phyloP scores from a whole-genome alignment of 2,329 filamentous ascomycete species.

The Diaporthe ilicicola region DNA sequence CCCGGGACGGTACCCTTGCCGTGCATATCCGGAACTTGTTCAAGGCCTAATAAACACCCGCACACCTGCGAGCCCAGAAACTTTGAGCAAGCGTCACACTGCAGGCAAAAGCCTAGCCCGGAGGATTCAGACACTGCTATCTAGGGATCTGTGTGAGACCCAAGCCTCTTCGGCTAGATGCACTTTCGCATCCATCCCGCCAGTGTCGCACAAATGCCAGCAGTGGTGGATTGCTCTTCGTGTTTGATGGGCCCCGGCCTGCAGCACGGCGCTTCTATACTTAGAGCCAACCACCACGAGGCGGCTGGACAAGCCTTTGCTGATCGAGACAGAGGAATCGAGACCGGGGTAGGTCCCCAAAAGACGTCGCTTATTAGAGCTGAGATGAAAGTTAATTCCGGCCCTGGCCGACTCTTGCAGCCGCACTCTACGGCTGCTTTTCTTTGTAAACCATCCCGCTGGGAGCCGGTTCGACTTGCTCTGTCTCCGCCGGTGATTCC shows the following conservation, averaged over 20 bases:
- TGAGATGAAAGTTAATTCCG: neutral
- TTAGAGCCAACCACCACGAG: slow-evolving; percentile 2
- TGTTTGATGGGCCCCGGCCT: slow-evolving; percentile 12
- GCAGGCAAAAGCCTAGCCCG: neutral
- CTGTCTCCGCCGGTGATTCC: neutral
- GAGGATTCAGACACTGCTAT: neutral
- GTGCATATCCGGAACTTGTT: slow-evolving; percentile 2
- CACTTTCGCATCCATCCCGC: neutral
- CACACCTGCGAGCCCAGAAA: neutral
- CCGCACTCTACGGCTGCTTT: neutral
- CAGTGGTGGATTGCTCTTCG: neutral
- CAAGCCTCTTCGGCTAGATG: neutral
- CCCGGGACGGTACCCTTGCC: slow-evolving; percentile 3
- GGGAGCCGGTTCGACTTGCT: neutral
- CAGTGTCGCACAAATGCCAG: neutral
- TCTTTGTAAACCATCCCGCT: neutral
- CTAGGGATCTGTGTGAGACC: neutral
- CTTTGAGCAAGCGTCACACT: neutral
- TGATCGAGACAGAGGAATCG: neutral
- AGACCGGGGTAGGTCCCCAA: neutral
- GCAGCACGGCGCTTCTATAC: slow-evolving; percentile 16
- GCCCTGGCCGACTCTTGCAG: neutral
- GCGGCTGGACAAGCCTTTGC: slow-evolving; percentile 12
- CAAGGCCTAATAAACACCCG: neutral
- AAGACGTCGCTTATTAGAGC: neutral